phyloP scores from a whole-genome alignment of 2,329 filamentous ascomycete genomes.

The Trichoderma atroviride region DNA sequence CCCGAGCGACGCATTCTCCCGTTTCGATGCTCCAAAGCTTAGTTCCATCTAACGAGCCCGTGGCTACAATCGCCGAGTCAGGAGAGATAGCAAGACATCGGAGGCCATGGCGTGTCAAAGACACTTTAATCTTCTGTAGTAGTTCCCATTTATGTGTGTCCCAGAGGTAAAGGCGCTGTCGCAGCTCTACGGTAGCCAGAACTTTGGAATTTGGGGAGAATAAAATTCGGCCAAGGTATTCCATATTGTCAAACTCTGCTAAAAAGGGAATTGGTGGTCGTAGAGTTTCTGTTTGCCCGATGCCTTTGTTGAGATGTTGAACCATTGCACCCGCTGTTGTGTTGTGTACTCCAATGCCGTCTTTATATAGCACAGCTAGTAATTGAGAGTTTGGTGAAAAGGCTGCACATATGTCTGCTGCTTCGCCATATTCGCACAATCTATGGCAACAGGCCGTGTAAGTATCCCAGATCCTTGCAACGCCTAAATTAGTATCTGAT shows the following conservation, averaged over 20 bases:
- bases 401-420: not conserved
- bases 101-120: no score
- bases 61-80: not conserved
- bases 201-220: no score
- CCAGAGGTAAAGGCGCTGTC: no score
- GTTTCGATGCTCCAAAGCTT: not conserved
- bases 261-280: no score
- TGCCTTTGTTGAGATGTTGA: not conserved
- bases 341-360: not conserved
- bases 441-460: not conserved
- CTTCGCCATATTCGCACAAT: not conserved
- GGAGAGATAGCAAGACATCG: not conserved
- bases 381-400: not conserved
- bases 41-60: no score
- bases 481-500: no score
- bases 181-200: no score
- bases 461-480: not conserved
- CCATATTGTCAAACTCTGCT: no score
- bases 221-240: no score
- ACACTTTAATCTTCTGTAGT: no score
- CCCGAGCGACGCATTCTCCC: not conserved
- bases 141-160: no score
- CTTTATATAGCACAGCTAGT: not conserved
- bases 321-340: not conserved
- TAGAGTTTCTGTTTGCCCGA: not conserved